Evolutionary conservation across 352 stramenopile species (phyloP).

Genomic region (Pythium plurisporium): DNA sequence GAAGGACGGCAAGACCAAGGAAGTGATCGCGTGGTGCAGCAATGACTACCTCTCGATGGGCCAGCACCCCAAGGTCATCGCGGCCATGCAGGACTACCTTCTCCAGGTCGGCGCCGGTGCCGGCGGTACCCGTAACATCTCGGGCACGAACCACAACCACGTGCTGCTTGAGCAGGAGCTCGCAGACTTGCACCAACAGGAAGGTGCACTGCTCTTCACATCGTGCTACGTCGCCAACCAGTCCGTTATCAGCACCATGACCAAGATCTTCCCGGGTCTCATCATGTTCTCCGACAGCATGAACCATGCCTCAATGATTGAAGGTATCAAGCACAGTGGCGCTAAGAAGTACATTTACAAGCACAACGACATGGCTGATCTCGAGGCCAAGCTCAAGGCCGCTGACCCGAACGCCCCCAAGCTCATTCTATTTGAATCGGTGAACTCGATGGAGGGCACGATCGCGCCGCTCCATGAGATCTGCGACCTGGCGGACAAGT

Average conservation of each 20-base stretch:
- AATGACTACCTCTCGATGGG: slow-evolving; percentile 92
- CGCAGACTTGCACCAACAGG: slow-evolving; percentile 84
- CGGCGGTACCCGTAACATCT: slow-evolving; percentile 88
- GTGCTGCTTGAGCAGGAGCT: slow-evolving; percentile 81
- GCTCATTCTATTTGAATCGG: slow-evolving; percentile 83
- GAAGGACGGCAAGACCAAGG: slow-evolving; percentile 61
- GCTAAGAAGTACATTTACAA: slow-evolving; percentile 85
- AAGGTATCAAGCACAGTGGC: slow-evolving; percentile 75
- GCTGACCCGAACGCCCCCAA: slow-evolving; percentile 73
- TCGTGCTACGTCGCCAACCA: slow-evolving; percentile 91
- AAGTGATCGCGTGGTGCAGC: slow-evolving; percentile 86
- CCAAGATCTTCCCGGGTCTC: slow-evolving; percentile 88
- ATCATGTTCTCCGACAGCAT: slow-evolving; percentile 89
- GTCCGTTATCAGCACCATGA: slow-evolving; percentile 81
- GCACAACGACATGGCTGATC: slow-evolving; percentile 78
- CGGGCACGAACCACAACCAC: slow-evolving; percentile 90
- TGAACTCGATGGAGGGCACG: slow-evolving; percentile 88
- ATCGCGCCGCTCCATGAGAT: slow-evolving; percentile 84
- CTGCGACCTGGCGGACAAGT: slow-evolving; percentile 85
- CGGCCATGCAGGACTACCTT: slow-evolving; percentile 78
- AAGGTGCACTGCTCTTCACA: slow-evolving; percentile 82
- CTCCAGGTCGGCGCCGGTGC: slow-evolving; percentile 77
- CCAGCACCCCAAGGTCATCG: slow-evolving; percentile 84
- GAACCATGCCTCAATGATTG: slow-evolving; percentile 91
- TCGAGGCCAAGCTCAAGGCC: slow-evolving; percentile 73